Percentiles rank a stretch among this genome's conserved stretches.
Evolutionary conservation across 2,329 filamentous ascomycete species (phyloP).

Genomic region (Colletotrichum coccodes): DNA sequence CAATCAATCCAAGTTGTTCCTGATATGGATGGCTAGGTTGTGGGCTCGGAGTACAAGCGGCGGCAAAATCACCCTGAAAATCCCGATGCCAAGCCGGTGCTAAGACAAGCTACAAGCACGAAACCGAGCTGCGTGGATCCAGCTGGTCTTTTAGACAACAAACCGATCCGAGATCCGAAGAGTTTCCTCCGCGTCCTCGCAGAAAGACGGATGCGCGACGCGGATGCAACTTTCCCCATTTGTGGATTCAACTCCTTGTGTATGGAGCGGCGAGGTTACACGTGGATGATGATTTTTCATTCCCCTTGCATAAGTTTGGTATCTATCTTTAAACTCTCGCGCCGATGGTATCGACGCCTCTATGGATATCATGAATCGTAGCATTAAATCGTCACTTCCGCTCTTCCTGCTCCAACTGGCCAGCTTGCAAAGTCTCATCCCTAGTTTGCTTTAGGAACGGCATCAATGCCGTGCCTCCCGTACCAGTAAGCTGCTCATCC

Average conservation of each 20-base stretch:
- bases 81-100: neutral
- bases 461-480: constrained; percentile 86
- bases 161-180: constrained; percentile 14
- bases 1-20: no score
- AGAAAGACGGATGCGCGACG: neutral
- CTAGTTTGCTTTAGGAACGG: constrained; percentile 90
- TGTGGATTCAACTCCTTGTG: constrained; percentile 7
- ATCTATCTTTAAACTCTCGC: neutral
- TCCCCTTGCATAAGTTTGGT: constrained; percentile 23
- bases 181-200: neutral
- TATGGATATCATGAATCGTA: constrained; percentile 16
- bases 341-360: neutral
- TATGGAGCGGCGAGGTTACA: constrained; percentile 20
- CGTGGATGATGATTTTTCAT: neutral
- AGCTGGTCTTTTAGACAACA: neutral
- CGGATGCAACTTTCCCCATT: constrained; percentile 21
- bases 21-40: no score
- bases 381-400: neutral
- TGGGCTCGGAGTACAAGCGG: no score
- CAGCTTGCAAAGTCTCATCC: constrained; percentile 75
- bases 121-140: neutral
- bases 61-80: neutral
- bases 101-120: neutral
- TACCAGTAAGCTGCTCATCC: constrained; percentile 74
- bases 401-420: constrained; percentile 36